These are phyloP conservation scores for Penicillium concentricum DNA, from an alignment of 2,329 filamentous ascomycete species.

Conservation along the genomic window DNA sequence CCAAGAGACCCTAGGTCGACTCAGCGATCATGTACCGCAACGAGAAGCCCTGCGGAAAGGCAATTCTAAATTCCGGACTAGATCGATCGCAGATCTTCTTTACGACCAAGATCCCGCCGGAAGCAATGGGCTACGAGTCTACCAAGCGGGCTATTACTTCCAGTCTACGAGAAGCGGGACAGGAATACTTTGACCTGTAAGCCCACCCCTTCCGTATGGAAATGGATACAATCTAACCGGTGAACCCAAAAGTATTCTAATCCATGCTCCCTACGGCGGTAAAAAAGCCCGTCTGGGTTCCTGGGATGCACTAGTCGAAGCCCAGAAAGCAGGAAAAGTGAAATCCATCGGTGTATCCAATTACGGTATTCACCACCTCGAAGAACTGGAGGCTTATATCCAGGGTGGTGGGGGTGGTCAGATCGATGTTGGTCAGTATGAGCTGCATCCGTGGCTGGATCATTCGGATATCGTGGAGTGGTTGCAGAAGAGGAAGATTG, in stretches of 20 bases:
- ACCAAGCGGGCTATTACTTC: conserved; percentile 64
- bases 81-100: conserved; percentile 72
- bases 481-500: conserved; percentile 65
- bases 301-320: conserved; percentile 76
- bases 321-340: conserved; percentile 68
- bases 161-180: conserved; percentile 61
- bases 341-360: conserved; percentile 74
- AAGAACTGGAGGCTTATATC: conserved; percentile 60
- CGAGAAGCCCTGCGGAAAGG: conserved; percentile 66
- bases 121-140: conserved; percentile 62
- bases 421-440: conserved; percentile 76
- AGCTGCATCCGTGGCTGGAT: conserved; percentile 81
- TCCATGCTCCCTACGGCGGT: conserved; percentile 78
- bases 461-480: conserved; percentile 64
- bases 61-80: conserved; percentile 59
- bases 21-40: conserved; percentile 68
- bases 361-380: conserved; percentile 71
- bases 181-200: conserved; percentile 74
- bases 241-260: conserved; percentile 50
- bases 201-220: neutral
- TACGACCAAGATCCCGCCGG: conserved; percentile 73
- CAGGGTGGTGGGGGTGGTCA: conserved; percentile 59
- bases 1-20: conserved; percentile 44
- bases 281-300: conserved; percentile 65
- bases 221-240: neutral